Conservation (phyloP, 2,329 filamentous ascomycete species). For the Xylaria sp. region DNA sequence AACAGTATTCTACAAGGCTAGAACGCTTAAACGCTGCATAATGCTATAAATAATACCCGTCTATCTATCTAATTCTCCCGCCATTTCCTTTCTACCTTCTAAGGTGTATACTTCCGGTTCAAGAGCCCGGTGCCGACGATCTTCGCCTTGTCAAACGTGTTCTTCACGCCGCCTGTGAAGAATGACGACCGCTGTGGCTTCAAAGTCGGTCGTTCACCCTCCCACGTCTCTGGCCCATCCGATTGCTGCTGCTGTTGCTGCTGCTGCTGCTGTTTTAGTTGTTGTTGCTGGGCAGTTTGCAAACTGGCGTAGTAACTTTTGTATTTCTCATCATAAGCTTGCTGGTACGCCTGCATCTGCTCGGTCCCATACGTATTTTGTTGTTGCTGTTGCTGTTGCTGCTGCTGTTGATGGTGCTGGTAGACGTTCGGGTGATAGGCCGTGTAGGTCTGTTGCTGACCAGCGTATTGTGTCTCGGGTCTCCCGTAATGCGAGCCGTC, state of each 20-base stretch:
- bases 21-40: neutral
- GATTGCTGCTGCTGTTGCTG: slow-evolving; percentile 28
- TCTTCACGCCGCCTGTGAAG: slow-evolving; percentile 45
- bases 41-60: neutral
- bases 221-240: slow-evolving; percentile 39
- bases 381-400: slow-evolving; percentile 35
- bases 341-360: slow-evolving; percentile 37
- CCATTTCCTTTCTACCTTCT: neutral
- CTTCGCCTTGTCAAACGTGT: slow-evolving; percentile 47
- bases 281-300: slow-evolving; percentile 29
- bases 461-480: slow-evolving; percentile 16
- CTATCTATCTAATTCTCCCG: neutral
- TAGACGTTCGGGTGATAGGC: slow-evolving; percentile 43
- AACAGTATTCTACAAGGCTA: neutral
- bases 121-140: slow-evolving; percentile 46
- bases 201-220: slow-evolving; percentile 37
- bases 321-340: slow-evolving; percentile 39
- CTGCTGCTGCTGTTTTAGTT: slow-evolving; percentile 34
- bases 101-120: slow-evolving; percentile 38
- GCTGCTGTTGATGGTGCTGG: slow-evolving; percentile 35
- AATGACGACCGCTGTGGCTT: slow-evolving; percentile 46
- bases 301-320: slow-evolving; percentile 42
- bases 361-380: slow-evolving; percentile 36
- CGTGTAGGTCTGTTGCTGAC: slow-evolving; percentile 36
- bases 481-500: slow-evolving; percentile 37